Percentiles rank a stretch among this genome's conserved stretches.
These are phyloP conservation scores for Leccinum subtestaceum DNA, from an alignment of 768 basidiomycete species.

Conservation along the genomic window DNA sequence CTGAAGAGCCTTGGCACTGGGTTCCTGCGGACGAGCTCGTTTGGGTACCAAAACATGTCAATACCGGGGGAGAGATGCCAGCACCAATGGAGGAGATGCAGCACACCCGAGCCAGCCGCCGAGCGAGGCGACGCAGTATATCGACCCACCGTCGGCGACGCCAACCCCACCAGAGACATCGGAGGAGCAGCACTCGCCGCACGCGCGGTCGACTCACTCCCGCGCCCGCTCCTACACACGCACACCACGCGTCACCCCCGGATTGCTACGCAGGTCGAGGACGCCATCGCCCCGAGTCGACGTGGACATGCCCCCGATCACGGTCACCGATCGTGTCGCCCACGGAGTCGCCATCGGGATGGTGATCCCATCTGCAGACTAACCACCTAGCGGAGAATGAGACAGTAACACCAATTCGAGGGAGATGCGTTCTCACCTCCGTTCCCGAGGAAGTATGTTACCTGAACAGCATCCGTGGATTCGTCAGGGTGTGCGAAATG, in stretches of 20 bases:
- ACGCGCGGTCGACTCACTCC: conserved; percentile 1
- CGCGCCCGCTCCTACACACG: not conserved
- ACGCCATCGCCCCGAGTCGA: not conserved
- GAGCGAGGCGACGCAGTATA: conserved; percentile 17
- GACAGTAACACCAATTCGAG: not conserved
- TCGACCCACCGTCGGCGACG: not conserved
- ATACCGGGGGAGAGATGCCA: not conserved
- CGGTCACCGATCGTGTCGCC: conserved; percentile 19
- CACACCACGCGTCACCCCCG: not conserved
- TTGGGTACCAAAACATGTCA: conserved; percentile 3
- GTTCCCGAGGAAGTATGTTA: conserved; percentile 53
- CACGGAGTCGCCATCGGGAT: conserved; percentile 39
- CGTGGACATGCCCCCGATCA: not conserved
- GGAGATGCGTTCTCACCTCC: conserved; percentile 39
- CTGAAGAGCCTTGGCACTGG: conserved; percentile 30
- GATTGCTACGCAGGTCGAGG: conserved; percentile 5
- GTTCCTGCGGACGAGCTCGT: conserved; percentile 4
- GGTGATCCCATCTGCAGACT: conserved; percentile 54
- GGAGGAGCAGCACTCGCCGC: conserved; percentile 23
- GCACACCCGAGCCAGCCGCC: not conserved
- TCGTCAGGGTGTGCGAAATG: conserved; percentile 57
- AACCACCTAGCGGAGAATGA: conserved; percentile 39
- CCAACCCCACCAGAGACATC: conserved; percentile 12
- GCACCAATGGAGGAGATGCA: not conserved
- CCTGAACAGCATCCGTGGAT: conserved; percentile 57